Percentiles rank a stretch among this genome's conserved stretches.
These are phyloP conservation scores for Smithsoniella earleae DNA, from an alignment of 163 green algal genomes.

Conservation along the genomic window DNA sequence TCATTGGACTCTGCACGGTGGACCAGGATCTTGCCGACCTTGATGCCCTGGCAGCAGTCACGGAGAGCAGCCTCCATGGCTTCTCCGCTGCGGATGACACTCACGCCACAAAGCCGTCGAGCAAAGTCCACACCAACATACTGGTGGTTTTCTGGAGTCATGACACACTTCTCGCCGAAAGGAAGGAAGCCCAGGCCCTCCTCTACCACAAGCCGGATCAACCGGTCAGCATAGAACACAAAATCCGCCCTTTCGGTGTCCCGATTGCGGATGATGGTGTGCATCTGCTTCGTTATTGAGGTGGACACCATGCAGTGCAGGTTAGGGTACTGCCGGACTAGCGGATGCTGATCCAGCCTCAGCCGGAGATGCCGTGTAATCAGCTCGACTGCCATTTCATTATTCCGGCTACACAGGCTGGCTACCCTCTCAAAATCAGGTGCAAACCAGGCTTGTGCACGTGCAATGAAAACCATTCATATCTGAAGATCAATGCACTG, in stretches of 20 bases:
- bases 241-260: conserved; percentile 80
- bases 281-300: conserved; percentile 56
- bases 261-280: conserved; percentile 89
- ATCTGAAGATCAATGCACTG: no score
- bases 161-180: conserved; percentile 82
- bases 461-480: no score
- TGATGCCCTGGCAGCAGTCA: conserved; percentile 94
- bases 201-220: conserved; percentile 89
- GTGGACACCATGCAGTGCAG: conserved; percentile 27
- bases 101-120: conserved; percentile 71
- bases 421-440: no score
- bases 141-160: conserved; percentile 53
- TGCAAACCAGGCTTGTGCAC: no score
- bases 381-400: conserved; percentile 90
- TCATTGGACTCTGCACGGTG: no score
- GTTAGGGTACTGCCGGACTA: conserved; percentile 30
- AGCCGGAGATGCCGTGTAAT: conserved; percentile 46
- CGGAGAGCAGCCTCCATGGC: conserved; percentile 95
- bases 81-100: conserved; percentile 89
- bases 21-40: conserved; percentile 92
- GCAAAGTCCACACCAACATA: conserved; percentile 30
- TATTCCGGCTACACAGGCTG: conserved; percentile 43
- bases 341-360: conserved; percentile 24
- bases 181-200: conserved; percentile 86
- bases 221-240: conserved; percentile 81